Evolutionary conservation across 2,329 filamentous ascomycete genomes (phyloP).

Genomic region (Fusarium protoensiforme): DNA sequence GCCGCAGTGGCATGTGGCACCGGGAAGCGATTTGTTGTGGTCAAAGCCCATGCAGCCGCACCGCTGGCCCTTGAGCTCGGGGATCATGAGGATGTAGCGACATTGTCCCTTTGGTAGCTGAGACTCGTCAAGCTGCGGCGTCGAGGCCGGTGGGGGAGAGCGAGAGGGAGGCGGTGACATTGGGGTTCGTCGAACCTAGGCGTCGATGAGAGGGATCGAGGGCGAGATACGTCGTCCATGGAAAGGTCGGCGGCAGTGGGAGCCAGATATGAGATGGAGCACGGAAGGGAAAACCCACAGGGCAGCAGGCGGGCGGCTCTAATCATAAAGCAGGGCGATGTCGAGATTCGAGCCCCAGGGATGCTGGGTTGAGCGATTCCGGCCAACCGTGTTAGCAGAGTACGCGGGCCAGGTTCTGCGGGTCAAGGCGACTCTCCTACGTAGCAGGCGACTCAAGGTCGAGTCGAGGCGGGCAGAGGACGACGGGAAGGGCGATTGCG

Average conservation of each 20-base stretch:
- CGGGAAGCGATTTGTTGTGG: slow-evolving; percentile 63
- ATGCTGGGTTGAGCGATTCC: slow-evolving; percentile 40
- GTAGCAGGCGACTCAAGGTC: background rate
- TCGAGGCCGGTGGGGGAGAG: slow-evolving; percentile 39
- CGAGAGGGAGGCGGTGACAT: slow-evolving; percentile 42
- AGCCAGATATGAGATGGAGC: slow-evolving; percentile 36
- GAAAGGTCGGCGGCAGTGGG: slow-evolving; percentile 35
- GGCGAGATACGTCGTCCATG: slow-evolving; percentile 41
- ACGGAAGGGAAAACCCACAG: slow-evolving; percentile 24
- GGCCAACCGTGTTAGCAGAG: slow-evolving; percentile 35
- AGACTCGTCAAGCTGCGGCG: slow-evolving; percentile 52
- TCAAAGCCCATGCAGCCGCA: slow-evolving; percentile 69
- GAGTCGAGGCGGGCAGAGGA: background rate
- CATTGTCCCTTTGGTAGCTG: slow-evolving; percentile 68
- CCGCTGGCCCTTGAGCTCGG: slow-evolving; percentile 67
- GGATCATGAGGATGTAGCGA: slow-evolving; percentile 67
- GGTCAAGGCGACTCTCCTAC: background rate
- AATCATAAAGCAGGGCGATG: slow-evolving; percentile 46
- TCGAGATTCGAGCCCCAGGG: slow-evolving; percentile 43
- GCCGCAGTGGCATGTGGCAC: slow-evolving; percentile 67
- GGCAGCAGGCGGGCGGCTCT: slow-evolving; percentile 38
- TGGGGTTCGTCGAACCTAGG: slow-evolving; percentile 41
- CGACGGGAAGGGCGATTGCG: background rate
- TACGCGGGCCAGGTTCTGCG: slow-evolving; percentile 22
- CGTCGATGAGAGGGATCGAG: slow-evolving; percentile 34